Evolutionary conservation across 1,284 basidiomycete species (phyloP), one percentile per base, ranked within the genome.

Genomic region (Fomitopsis betulina): DNA sequence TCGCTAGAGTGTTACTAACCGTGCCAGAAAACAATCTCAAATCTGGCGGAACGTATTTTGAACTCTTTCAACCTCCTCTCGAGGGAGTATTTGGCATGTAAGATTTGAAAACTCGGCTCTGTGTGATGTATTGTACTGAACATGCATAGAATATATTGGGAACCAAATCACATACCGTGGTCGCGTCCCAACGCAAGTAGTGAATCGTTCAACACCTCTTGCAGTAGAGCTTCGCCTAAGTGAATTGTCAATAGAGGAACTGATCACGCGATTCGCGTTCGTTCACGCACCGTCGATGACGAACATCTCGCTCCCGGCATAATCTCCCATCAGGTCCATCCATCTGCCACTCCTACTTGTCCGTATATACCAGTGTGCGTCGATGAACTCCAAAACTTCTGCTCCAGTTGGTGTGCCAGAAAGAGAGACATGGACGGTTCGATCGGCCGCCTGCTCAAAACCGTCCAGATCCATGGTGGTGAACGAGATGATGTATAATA

Each of bases 261-360:
- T 10, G 8, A 15, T 33, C 9, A 30, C 23, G 15, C n/a, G 9
- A n/a, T 13, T 30, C 49, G 12, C 17, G 17, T n/a, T 12, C 2
- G 13, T 19, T 4, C 2, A 13, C 53, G 45, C 64, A 83, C 86
- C 86, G 68, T 89, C 85, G 55, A 89, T 73, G 30, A 87, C 66
- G 65, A 89, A 89, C n/a, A 77, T 75, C 65, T 89, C 86, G 37
- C 69, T 76, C 1, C 87, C 87, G 33, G 83, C 86, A 66, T 85
- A 88, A 66, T 88, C 87, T 13, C 86, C 85, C 32, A 89, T 70
- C 3, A 88, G 73, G 65, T 88, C 86, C 85, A 88, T 87, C 79
- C 83, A 84, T 63, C 83, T 67, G 4, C 78, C 79, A 19, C 71
- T 54, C 40, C 68, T 56, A 58, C 60, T 70, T 7, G 63, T 47